These are phyloP conservation scores for Chionographis japonica DNA, from an alignment of 106 monocot species.

Conservation along the genomic window DNA sequence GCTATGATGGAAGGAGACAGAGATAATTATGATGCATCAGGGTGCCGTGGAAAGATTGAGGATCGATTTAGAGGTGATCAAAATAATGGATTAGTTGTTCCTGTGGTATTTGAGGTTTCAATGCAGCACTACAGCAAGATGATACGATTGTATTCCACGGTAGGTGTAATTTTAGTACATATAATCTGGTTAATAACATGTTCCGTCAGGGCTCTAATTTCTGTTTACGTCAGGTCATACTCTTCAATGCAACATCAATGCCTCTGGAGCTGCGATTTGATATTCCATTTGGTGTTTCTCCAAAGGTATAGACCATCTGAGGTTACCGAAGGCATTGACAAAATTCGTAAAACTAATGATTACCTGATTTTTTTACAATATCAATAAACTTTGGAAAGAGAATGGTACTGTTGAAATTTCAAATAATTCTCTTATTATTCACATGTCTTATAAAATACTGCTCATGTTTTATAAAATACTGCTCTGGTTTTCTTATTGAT, in stretches of 20 bases:
- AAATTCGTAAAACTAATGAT: too few relatives aligned
- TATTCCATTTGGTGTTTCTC: slow-evolving; percentile 94
- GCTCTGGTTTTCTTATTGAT: too few relatives aligned
- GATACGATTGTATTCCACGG: slow-evolving; percentile 89
- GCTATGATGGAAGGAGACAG: slow-evolving; percentile 9
- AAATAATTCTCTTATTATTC: neutral
- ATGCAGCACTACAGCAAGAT: slow-evolving; percentile 82
- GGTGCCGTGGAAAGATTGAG: slow-evolving; percentile 15
- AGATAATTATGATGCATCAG: slow-evolving; percentile 19
- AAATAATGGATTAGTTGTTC: slow-evolving; percentile 53
- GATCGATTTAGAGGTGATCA: slow-evolving; percentile 18
- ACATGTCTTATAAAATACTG: too few relatives aligned
- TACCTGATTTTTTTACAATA: too few relatives aligned
- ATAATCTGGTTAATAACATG: slow-evolving; percentile 2
- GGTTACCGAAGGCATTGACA: too few relatives aligned
- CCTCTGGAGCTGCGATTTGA: slow-evolving; percentile 89
- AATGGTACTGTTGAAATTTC: neutral
- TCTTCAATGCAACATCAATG: slow-evolving; percentile 78
- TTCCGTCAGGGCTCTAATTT: neutral
- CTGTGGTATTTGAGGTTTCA: slow-evolving; percentile 93
- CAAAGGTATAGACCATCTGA: slow-evolving; percentile 49
- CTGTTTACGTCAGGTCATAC: slow-evolving; percentile 51
- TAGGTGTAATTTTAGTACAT: slow-evolving; percentile 31
- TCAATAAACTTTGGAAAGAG: too few relatives aligned
- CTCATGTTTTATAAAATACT: too few relatives aligned